A percentile compares a stretch with the other conserved stretches of the same genome.
Conservation (phyloP, 768 basidiomycete species). For the Lepiota brunneoincarnata region DNA sequence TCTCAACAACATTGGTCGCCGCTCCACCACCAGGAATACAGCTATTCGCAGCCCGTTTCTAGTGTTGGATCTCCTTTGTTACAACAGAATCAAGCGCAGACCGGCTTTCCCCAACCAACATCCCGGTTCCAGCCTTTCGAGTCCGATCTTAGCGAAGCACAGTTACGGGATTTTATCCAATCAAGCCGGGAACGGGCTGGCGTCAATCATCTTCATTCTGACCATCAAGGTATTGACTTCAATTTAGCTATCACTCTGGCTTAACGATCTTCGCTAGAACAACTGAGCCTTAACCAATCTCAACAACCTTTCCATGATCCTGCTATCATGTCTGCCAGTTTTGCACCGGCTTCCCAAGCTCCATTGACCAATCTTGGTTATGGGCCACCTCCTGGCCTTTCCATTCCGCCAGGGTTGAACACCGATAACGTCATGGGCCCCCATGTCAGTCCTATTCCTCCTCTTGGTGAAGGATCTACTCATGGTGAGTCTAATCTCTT, state of each 20-base stretch:
- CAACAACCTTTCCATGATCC: constrained; percentile 65
- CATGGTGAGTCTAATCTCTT: constrained; percentile 66
- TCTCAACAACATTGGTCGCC: constrained; percentile 37
- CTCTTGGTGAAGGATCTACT: constrained; percentile 29
- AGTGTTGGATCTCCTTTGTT: constrained; percentile 41
- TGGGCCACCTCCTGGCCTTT: constrained; percentile 70
- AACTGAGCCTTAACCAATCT: constrained; percentile 16
- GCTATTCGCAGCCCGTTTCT: constrained; percentile 35
- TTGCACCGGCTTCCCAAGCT: constrained; percentile 41
- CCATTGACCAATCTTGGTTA: constrained; percentile 33
- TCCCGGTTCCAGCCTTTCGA: constrained; percentile 56
- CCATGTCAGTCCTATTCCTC: constrained; percentile 18
- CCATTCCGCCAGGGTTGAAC: constrained; percentile 35
- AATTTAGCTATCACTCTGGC: background rate
- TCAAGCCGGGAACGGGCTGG: constrained; percentile 57
- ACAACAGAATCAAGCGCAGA: constrained; percentile 44
- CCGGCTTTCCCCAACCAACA: constrained; percentile 32
- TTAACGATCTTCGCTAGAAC: constrained; percentile 12
- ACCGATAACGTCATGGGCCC: constrained; percentile 18
- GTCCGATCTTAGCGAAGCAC: constrained; percentile 64
- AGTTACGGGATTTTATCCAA: constrained; percentile 74
- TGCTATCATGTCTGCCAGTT: constrained; percentile 76
- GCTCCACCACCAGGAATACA: constrained; percentile 38
- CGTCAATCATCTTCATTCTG: constrained; percentile 16
- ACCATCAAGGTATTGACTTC: background rate